Percentiles rank a stretch among this genome's conserved stretches.
phyloP scores from a whole-genome alignment of 2,329 filamentous ascomycete genomes.

The Aquanectria penicillioides region DNA sequence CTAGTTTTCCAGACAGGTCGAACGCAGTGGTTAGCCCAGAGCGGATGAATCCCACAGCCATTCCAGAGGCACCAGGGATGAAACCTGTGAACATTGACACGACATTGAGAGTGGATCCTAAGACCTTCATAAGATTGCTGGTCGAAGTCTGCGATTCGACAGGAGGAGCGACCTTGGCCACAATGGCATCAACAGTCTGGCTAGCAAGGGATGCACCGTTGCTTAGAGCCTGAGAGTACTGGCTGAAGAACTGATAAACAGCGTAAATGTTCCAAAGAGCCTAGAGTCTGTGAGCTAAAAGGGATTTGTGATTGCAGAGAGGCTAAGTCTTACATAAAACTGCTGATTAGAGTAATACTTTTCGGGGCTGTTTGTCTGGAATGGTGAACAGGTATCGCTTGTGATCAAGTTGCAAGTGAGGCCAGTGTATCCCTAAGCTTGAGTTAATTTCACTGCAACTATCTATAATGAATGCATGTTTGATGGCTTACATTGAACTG shows the following conservation, averaged over 20 bases:
- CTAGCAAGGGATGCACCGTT: constrained; percentile 38
- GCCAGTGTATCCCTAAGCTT: constrained; percentile 28
- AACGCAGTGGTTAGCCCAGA: constrained; percentile 26
- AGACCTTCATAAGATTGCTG: constrained; percentile 28
- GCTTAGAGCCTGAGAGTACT: constrained; percentile 40
- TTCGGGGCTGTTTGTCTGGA: constrained; percentile 20
- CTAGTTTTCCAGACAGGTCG: constrained; percentile 17
- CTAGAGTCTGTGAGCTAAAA: background rate
- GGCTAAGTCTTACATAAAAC: constrained; percentile 31
- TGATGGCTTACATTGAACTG: constrained; percentile 32
- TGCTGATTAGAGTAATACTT: constrained; percentile 38
- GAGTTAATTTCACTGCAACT: background rate
- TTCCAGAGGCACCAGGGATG: constrained; percentile 32
- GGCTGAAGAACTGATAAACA: constrained; percentile 43
- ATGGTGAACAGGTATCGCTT: constrained; percentile 36
- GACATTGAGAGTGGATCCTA: constrained; percentile 28
- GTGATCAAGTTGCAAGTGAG: constrained; percentile 40
- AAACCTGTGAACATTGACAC: constrained; percentile 32
- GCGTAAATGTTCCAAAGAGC: constrained; percentile 43
- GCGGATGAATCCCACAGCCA: constrained; percentile 28
- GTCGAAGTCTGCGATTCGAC: constrained; percentile 28
- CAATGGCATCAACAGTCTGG: constrained; percentile 39
- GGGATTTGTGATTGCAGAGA: too few relatives aligned
- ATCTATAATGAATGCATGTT: too few relatives aligned
- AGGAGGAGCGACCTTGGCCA: constrained; percentile 37